phyloP scores from a whole-genome alignment of 805 yeast genomes.

The Teunomyces kruisii region DNA sequence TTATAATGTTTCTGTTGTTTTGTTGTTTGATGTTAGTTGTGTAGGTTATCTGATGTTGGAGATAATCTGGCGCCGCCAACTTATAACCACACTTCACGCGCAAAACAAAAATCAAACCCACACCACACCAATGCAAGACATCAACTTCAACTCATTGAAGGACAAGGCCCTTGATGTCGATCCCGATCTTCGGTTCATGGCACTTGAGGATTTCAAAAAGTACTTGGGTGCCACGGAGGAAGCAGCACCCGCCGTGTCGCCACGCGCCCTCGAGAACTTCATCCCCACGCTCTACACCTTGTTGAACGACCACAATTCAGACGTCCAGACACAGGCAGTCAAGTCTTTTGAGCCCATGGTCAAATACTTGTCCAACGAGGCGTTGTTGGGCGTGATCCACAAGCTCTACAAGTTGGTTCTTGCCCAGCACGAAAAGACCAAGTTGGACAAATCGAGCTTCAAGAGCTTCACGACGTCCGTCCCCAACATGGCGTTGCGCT shows the following conservation, averaged over 20 bases:
- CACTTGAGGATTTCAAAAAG: constrained; percentile 67
- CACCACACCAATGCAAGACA: constrained; percentile 18
- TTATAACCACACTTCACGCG: neutral
- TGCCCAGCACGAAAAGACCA: constrained; percentile 16
- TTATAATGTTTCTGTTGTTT: no score
- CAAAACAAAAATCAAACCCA: neutral
- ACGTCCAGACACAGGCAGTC: constrained; percentile 74
- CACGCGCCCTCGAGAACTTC: constrained; percentile 18
- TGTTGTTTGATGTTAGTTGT: no score
- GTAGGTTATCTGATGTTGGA: no score
- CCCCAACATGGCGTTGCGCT: constrained; percentile 52
- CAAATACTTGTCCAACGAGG: constrained; percentile 33
- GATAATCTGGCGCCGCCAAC: neutral
- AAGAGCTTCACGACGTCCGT: constrained; percentile 45
- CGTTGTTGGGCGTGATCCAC: constrained; percentile 27
- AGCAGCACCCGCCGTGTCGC: constrained; percentile 1
- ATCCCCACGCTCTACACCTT: constrained; percentile 41
- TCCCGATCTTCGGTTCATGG: constrained; percentile 85
- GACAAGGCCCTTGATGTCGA: constrained; percentile 64
- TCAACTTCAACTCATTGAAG: constrained; percentile 29
- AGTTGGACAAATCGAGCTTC: constrained; percentile 13
- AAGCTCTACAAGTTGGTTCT: constrained; percentile 24
- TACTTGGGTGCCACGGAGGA: constrained; percentile 27
- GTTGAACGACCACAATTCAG: constrained; percentile 62
- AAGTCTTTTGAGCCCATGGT: constrained; percentile 52